A percentile compares a stretch with the other conserved stretches of the same genome.
phyloP scores from a whole-genome alignment of 176 grass and related monocot genomes.

The Oryza meridionalis region DNA sequence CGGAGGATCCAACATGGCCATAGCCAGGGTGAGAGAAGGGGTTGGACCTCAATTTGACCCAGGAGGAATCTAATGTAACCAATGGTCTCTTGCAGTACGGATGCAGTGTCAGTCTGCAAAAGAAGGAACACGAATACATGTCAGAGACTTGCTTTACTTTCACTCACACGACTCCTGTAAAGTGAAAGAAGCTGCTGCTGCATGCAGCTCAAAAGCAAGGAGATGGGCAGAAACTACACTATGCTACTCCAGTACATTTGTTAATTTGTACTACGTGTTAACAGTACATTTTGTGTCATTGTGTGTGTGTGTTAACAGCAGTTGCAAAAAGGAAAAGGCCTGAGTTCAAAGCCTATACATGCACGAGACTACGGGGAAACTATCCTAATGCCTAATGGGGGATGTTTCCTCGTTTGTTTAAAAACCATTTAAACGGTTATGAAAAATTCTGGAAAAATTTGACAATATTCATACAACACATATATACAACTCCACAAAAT shows the following conservation, averaged over 20 bases:
- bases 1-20: too few species aligned
- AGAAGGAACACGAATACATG: constrained; percentile 42
- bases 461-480: too few species aligned
- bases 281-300: neutral
- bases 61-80: constrained; percentile 83
- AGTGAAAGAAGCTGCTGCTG: constrained; percentile 22
- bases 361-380: too few species aligned
- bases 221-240: constrained; percentile 44
- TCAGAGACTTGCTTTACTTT: constrained; percentile 53
- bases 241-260: too few species aligned
- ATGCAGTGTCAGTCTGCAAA: constrained; percentile 84
- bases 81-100: constrained; percentile 83
- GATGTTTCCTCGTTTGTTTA: too few species aligned
- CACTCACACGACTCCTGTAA: constrained; percentile 28
- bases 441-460: too few species aligned
- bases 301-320: constrained; percentile 6
- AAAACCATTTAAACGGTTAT: too few species aligned
- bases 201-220: constrained; percentile 28
- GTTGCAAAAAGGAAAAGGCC: neutral
- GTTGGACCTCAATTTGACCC: constrained; percentile 72
- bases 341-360: neutral
- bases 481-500: too few species aligned
- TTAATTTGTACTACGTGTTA: too few species aligned
- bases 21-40: neutral
- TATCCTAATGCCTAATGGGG: too few species aligned